Conservation (phyloP, 306 rosid species). For the Phaseolus lunatus region DNA sequence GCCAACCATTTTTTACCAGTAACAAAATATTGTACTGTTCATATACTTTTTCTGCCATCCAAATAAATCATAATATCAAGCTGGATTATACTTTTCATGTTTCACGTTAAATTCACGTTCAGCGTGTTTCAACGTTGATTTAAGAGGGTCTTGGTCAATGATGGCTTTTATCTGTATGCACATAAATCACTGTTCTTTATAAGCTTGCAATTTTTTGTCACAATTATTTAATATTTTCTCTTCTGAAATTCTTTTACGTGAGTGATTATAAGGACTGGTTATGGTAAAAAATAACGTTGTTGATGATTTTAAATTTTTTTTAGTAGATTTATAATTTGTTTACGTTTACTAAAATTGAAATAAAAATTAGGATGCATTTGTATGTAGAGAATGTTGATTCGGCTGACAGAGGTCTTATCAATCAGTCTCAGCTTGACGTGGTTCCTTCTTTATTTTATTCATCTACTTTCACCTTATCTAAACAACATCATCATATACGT, state of each 20-base stretch:
- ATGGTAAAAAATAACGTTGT: not conserved
- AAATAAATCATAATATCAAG: not conserved
- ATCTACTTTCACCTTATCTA: slow-evolving; percentile 22
- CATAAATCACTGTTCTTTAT: not conserved
- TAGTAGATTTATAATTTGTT: not conserved
- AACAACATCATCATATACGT: slow-evolving; percentile 1
- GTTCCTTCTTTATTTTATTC: not conserved
- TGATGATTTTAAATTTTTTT: not conserved
- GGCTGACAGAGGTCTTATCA: slow-evolving; percentile 9
- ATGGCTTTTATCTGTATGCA: not conserved
- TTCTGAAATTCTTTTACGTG: too few relatives aligned
- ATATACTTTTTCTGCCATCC: not conserved
- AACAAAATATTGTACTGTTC: not conserved
- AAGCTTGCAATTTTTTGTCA: not conserved
- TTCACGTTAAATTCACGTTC: not conserved
- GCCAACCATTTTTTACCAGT: not conserved
- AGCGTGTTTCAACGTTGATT: not conserved
- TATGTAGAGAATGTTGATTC: slow-evolving; percentile 1
- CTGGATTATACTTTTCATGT: not conserved
- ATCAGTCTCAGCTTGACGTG: not conserved
- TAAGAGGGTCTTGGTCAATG: not conserved
- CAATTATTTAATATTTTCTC: too few relatives aligned
- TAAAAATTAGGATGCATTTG: not conserved
- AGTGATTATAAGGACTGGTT: not conserved
- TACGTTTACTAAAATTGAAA: not conserved